Evolutionary conservation across 2,329 filamentous ascomycete species (phyloP), one percentile per base, ranked within the genome.

Genomic region (Fusarium kyushuense): DNA sequence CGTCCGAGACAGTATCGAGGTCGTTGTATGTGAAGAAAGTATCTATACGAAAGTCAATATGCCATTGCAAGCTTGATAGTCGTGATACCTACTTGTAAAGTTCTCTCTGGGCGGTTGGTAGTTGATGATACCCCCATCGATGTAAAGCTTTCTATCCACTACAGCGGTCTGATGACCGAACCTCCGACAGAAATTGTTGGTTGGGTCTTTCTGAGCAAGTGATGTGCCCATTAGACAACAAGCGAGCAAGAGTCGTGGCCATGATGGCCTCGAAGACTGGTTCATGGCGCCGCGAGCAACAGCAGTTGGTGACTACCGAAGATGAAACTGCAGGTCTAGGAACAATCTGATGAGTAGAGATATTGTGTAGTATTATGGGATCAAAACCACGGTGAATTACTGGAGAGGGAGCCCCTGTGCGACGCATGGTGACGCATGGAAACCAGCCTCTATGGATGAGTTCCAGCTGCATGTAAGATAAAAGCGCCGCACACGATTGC

Each of bases 91-190:
- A 58, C 55, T 59, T 8, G 53, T 59, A 13, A 23, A 16, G 10
- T 58, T 58, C n/a, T 45, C 17, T 9, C 14, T 40, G 0, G 47
- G 32, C 6, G 33, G n/a, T 16, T 35, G 16, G 14, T 59, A 59
- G 29, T 59, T 59, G 35, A 59, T 59, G 6, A 59, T 14, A 2
- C 56, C 53, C 0, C 56, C 56, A 19, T 58, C 53, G 2, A 58
- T 59, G 19, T 59, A 59, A 1, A 59, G 42, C 29, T 23, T 58
- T 8, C 53, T 41, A 30, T 59, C 56, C 2, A 59, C 53, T 2
- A 59, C 42, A 17, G 56, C 56, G 6, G 41, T 48, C 3, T 59
- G 53, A 13, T 59, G 53, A 4, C 56, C 56, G 42, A 42, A 59
- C 29, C 56, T 48, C 5, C 53, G 29, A 16, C 41, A 59, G 8